Conservation (phyloP, 176 grass and related monocot genomes). For the Dactylis glomerata region DNA sequence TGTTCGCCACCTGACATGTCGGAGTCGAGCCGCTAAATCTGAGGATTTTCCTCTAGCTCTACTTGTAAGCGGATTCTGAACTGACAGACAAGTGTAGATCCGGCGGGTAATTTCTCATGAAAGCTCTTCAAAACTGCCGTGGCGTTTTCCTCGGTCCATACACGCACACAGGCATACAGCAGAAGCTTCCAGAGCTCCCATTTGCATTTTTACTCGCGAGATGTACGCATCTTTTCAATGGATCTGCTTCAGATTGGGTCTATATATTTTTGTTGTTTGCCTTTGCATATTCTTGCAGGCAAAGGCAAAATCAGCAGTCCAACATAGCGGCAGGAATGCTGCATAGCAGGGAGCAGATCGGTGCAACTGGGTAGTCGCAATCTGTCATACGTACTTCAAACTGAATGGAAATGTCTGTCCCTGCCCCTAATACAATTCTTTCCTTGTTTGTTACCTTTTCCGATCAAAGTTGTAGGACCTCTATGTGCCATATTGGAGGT, state of each 20-base stretch:
- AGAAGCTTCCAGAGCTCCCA: background rate
- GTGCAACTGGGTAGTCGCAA: background rate
- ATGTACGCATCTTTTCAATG: background rate
- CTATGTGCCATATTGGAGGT: background rate
- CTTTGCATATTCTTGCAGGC: background rate
- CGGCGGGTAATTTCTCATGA: constrained; percentile 7
- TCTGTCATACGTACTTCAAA: background rate
- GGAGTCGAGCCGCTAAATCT: background rate
- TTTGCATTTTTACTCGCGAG: background rate
- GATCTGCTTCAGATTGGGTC: background rate
- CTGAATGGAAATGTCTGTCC: background rate
- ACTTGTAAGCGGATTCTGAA: background rate
- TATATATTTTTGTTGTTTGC: background rate
- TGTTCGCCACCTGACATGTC: background rate
- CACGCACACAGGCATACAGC: background rate
- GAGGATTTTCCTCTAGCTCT: background rate
- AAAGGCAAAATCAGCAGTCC: background rate
- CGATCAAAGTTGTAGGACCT: background rate
- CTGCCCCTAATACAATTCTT: background rate
- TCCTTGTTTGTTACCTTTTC: background rate
- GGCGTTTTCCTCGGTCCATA: background rate
- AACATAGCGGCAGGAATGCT: constrained; percentile 21
- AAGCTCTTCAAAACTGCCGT: background rate
- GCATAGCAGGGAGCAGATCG: constrained; percentile 25
- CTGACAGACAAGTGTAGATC: background rate